Base-by-base conservation (phyloP, 176 grass and related monocot species). In the Echinochloa phyllopogon region DNA sequence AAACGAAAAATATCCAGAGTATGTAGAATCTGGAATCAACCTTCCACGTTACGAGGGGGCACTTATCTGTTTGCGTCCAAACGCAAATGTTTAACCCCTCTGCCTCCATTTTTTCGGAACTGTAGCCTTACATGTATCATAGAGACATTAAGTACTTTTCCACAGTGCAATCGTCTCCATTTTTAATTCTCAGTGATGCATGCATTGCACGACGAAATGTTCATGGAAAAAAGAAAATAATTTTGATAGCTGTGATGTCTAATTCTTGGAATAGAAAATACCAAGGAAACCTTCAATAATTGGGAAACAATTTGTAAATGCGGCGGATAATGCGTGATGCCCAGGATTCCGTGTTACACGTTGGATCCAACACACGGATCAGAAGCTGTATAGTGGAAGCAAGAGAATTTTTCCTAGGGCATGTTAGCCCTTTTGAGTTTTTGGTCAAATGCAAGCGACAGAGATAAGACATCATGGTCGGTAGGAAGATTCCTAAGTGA, bases 81-180 rank as follows among this genome's bases (percentile, higher is more conserved):
- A 57, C 52, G 37, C 58, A 82, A 7, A 40, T 69, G 55, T 14
- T 75, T 78, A 78, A n/a, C 78, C 27, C 33, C 15, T 9, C 12
- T 23, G 12, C 11, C 33, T 76, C 27, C 6, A 21, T 20, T 69
- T 60, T 52, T 3, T 68, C 10, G 74, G 72, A 49, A 18, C 47
- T 71, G 47, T 60, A 60, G 21, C 43, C 62, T 25, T 29, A 12
- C 4, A 49, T 38, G 37, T 14, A 10, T 37, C 29, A 17, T 18
- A 53, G 55, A 42, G 79, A n/a, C 85, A 53, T 8, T 47, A 81
- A 43, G 37, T 77, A 90, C 88, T 86, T 86, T 73, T 86, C 56
- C 55, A 56, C 48, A 55, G 65, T 29, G 53, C 40, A 23, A 25
- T 77, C 47, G 24, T 60, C 53, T 10, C 10, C 16, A 12, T 15